Evolutionary conservation across 1,284 basidiomycete genomes (phyloP).

Genomic region (Ganoderma leucocontextum): DNA sequence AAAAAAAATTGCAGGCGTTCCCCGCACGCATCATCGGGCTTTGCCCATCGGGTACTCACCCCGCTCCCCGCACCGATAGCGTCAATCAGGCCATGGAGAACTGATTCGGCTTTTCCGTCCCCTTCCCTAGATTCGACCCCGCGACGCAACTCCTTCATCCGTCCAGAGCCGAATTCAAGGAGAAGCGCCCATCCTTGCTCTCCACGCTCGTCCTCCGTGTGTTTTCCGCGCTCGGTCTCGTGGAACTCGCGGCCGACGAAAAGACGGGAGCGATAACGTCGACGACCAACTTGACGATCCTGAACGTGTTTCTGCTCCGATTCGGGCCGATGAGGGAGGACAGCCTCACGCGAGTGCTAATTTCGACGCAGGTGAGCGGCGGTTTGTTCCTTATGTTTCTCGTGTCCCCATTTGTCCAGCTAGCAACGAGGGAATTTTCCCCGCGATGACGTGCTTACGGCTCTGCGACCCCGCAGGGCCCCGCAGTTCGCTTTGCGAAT

Average conservation of each 20-base stretch:
- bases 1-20: conserved; percentile 8
- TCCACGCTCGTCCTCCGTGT: conserved; percentile 63
- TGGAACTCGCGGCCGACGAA: conserved; percentile 68
- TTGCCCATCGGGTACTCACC: neutral
- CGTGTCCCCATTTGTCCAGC: neutral
- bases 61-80: neutral
- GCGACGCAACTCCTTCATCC: conserved; percentile 79
- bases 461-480: neutral
- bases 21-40: neutral
- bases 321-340: conserved; percentile 87
- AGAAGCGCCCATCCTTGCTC: conserved; percentile 53
- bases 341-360: conserved; percentile 75
- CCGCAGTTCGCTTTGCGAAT: neutral
- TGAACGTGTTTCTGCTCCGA: conserved; percentile 83
- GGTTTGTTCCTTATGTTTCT: neutral
- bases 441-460: no score
- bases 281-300: conserved; percentile 87
- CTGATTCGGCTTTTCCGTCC: conserved; percentile 20
- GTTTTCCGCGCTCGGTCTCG: conserved; percentile 69
- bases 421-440: neutral
- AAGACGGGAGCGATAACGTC: conserved; percentile 66
- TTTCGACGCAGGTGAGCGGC: conserved; percentile 69
- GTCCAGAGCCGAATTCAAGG: conserved; percentile 71
- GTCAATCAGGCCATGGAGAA: neutral
- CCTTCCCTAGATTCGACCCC: conserved; percentile 67